These are phyloP conservation scores for Neurospora africana DNA, from an alignment of 495 filamentous ascomycete species.

Conservation along the genomic window DNA sequence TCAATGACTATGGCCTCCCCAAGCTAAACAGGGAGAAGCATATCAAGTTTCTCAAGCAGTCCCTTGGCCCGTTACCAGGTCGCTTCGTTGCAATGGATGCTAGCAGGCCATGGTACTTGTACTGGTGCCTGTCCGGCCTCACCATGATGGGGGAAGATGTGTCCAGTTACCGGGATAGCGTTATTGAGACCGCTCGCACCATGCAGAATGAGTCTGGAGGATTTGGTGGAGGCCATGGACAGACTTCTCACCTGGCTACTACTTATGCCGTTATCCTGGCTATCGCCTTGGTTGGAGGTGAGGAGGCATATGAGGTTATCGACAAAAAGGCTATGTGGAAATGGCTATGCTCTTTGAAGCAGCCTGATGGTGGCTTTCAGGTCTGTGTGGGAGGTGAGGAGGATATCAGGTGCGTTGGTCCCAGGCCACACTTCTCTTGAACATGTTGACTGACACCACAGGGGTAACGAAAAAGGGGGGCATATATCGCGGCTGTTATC, in stretches of 20 bases:
- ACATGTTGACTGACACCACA: background rate
- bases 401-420: conserved; percentile 63
- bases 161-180: conserved; percentile 51
- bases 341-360: conserved; percentile 78
- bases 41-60: conserved; percentile 60
- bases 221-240: conserved; percentile 89
- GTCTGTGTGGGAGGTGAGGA: conserved; percentile 75
- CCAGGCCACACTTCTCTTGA: background rate
- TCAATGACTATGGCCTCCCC: conserved; percentile 64
- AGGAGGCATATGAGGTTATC: conserved; percentile 60
- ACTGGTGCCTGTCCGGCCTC: conserved; percentile 75
- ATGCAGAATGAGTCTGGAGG: conserved; percentile 79
- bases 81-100: conserved; percentile 64
- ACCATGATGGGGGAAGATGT: conserved; percentile 67
- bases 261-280: conserved; percentile 75
- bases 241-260: conserved; percentile 76
- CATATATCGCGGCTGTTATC: conserved; percentile 77
- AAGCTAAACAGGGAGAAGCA: conserved; percentile 59
- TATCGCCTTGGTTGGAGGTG: conserved; percentile 63
- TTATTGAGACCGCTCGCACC: conserved; percentile 59
- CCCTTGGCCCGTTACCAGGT: conserved; percentile 52
- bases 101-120: conserved; percentile 82
- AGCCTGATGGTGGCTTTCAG: conserved; percentile 71
- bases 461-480: conserved; percentile 46
- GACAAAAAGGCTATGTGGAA: conserved; percentile 79